These are phyloP conservation scores for Datisca glomerata DNA, from an alignment of 306 rosid genomes.

Conservation along the genomic window DNA sequence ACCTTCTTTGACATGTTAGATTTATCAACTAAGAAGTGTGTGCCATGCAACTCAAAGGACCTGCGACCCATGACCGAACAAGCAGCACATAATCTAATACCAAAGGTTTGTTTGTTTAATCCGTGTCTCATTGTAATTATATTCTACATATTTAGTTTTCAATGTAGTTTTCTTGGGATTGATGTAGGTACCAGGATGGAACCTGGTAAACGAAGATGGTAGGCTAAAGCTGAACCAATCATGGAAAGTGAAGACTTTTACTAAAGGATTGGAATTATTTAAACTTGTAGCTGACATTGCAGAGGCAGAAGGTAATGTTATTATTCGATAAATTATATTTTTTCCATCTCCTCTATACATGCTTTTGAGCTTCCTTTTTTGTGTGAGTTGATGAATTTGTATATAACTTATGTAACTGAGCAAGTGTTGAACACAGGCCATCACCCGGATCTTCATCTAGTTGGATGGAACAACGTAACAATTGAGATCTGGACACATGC, in stretches of 20 bases:
- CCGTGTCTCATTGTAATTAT: not conserved
- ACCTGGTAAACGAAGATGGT: conserved; percentile 49
- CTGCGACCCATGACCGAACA: conserved; percentile 59
- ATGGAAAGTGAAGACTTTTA: conserved; percentile 70
- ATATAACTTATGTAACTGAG: not conserved
- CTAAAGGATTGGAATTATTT: conserved; percentile 71
- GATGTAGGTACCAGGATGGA: conserved; percentile 53
- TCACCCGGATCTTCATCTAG: conserved; percentile 97
- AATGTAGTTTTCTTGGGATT: not conserved
- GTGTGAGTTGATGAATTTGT: not conserved
- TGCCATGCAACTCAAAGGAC: conserved; percentile 58
- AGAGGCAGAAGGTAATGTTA: conserved; percentile 53
- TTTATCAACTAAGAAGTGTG: conserved; percentile 52
- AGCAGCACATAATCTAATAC: conserved; percentile 41
- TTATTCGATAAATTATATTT: not conserved
- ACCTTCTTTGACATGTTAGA: conserved; percentile 37
- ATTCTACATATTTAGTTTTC: conserved; percentile 2
- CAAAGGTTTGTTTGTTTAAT: conserved; percentile 41
- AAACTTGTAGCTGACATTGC: conserved; percentile 64
- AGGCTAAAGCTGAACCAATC: conserved; percentile 43
- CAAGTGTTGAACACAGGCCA: conserved; percentile 37
- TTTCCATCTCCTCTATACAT: conserved; percentile 2
- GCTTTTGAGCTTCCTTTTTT: not conserved
- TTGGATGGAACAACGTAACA: conserved; percentile 73
- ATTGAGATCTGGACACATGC: conserved; percentile 85